These are phyloP conservation scores for Beauveria australis DNA, from an alignment of 2,329 filamentous ascomycete species.

Conservation along the genomic window DNA sequence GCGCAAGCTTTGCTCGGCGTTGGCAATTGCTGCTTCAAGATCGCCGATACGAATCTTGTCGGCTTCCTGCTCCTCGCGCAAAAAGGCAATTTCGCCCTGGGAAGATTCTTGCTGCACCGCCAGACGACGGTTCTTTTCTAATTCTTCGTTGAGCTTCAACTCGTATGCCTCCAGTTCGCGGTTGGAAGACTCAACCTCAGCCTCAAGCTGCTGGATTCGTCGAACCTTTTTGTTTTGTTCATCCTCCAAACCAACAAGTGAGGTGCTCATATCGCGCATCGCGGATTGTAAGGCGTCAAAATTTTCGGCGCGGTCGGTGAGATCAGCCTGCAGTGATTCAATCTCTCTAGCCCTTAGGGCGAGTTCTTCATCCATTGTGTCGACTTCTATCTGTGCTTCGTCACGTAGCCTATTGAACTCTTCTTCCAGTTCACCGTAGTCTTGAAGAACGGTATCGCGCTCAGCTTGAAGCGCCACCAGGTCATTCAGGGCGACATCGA, in stretches of 20 bases:
- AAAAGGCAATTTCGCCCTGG: conserved; percentile 87
- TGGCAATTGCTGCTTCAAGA: conserved; percentile 73
- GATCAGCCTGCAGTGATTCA: conserved; percentile 59
- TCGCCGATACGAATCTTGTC: conserved; percentile 98
- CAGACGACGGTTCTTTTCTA: conserved; percentile 79
- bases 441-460: conserved; percentile 73
- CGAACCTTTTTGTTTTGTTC: conserved; percentile 72
- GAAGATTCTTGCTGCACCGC: conserved; percentile 88
- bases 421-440: conserved; percentile 49
- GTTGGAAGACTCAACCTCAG: conserved; percentile 75
- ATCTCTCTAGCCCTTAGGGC: conserved; percentile 66
- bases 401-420: conserved; percentile 54
- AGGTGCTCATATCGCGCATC: conserved; percentile 86
- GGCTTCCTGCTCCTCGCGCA: conserved; percentile 90
- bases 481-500: conserved; percentile 72
- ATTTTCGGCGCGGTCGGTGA: conserved; percentile 73
- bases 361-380: conserved; percentile 60
- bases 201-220: conserved; percentile 74
- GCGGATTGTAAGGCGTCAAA: conserved; percentile 87
- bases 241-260: conserved; percentile 79
- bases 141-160: conserved; percentile 72
- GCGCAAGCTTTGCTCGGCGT: conserved; percentile 67
- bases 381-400: conserved; percentile 59
- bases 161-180: conserved; percentile 81
- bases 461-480: conserved; percentile 71